Evolutionary conservation across 805 yeast species (phyloP), one percentile per base, ranked within the genome.

Genomic region (Ogataea nitratoaversa): DNA sequence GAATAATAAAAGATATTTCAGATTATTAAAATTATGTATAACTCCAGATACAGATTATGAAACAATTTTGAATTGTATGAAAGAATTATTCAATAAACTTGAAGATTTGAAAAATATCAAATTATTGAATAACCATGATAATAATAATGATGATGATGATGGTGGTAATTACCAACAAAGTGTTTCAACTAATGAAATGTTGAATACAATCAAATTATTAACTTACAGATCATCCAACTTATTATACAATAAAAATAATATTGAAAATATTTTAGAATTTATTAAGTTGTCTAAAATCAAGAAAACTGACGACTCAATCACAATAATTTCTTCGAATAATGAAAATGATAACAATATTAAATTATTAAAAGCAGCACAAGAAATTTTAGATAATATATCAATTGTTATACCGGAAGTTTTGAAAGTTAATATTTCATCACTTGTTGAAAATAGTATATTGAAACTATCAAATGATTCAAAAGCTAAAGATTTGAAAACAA

Each of bases 181-280:
- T 11, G 65, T 76, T 11, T 59, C 75, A 3, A 62, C 78, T 0
- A 64, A 67, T 27, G 78, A 76, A 35, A 67, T 82, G 66, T 66
- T 71, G 3, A 62, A 69, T 2, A 73, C 76, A 13, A 63, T 86
- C 43, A 74, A 78, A 48, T 60, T 83, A 2, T 53, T 88, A 19
- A 51, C 84, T 27, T 80, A 77, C 49, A 69, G 95, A 47, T 59
- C 82, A 0, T 72, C 90, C 0, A 68, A 74, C 24, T 59, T 83
- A 3, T 54, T 82, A 18, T 83, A 73, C 60, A 89, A 87, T 63
- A 72, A 74, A 50, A 74, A 86, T 17, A 84, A 78, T 51, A 67
- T 87, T 16, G 60, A 73, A 0, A 67, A 75, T 14, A 60, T 85
- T 4, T 59, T 84, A n/a, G 68, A 62, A 16, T 52, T 68, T 27